A percentile compares a stretch with the other conserved stretches of the same genome.
Conservation (phyloP, 306 rosid species). For the Quercus ilex region DNA sequence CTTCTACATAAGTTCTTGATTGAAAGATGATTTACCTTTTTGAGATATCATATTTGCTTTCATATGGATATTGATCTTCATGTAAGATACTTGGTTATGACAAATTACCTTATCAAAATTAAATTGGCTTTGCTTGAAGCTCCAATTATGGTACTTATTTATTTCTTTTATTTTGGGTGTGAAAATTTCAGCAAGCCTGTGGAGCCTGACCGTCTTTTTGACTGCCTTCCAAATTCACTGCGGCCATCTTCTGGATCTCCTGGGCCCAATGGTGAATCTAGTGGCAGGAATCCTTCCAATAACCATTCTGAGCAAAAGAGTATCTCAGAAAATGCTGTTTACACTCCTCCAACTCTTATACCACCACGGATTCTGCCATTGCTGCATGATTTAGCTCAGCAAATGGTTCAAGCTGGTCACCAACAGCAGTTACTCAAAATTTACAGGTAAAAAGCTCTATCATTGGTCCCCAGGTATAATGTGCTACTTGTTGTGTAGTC, state of each 20-base stretch:
- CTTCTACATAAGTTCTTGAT: neutral
- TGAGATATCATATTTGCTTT: neutral
- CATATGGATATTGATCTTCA: neutral
- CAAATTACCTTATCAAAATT: neutral
- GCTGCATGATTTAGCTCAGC: constrained; percentile 78
- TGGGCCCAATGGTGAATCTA: constrained; percentile 56
- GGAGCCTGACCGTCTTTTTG: constrained; percentile 98
- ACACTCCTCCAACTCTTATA: constrained; percentile 84
- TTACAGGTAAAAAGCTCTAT: constrained; percentile 53
- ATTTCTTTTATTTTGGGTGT: constrained; percentile 7
- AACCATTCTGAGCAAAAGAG: constrained; percentile 59
- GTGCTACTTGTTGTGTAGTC: neutral
- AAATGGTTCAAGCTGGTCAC: constrained; percentile 96
- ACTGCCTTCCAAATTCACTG: constrained; percentile 92
- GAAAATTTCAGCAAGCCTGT: constrained; percentile 79
- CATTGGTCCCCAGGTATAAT: neutral
- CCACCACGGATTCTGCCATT: constrained; percentile 82
- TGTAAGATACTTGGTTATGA: neutral
- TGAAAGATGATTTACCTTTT: neutral
- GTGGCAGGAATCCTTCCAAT: constrained; percentile 53
- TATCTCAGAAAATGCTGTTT: constrained; percentile 65
- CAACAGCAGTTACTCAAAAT: constrained; percentile 67
- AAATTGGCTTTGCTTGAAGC: constrained; percentile 6
- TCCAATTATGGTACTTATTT: constrained; percentile 2
- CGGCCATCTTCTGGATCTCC: constrained; percentile 92